phyloP scores from a whole-genome alignment of 441 rosid species.

The Populus hybrid region DNA sequence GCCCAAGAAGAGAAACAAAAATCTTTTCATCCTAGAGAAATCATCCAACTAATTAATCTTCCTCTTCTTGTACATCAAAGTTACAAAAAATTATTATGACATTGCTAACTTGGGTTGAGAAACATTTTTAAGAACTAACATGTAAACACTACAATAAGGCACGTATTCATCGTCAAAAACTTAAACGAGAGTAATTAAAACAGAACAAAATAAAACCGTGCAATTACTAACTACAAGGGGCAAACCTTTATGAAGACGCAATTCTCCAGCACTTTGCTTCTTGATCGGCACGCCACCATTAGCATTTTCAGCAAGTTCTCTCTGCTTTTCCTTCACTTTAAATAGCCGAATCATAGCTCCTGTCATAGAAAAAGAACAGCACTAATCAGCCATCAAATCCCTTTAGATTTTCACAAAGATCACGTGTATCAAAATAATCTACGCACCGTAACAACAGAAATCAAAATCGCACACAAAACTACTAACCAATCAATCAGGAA shows the following conservation, averaged over 20 bases:
- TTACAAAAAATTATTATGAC: not conserved
- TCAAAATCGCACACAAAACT: not conserved
- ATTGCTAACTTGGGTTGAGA: not conserved
- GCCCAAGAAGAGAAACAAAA: not conserved
- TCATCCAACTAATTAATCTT: not conserved
- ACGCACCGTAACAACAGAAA: not conserved
- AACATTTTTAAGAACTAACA: not conserved
- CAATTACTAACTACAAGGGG: not conserved
- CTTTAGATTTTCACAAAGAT: not conserved
- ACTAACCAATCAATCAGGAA: not conserved
- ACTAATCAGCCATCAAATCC: not conserved
- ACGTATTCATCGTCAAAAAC: not conserved
- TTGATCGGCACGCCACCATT: conserved; percentile 60
- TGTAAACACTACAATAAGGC: not conserved
- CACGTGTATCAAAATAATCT: not conserved
- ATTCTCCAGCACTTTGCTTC: conserved; percentile 89
- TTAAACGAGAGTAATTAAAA: not conserved
- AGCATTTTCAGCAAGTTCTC: conserved; percentile 74
- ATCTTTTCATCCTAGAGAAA: not conserved
- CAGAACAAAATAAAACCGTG: not conserved
- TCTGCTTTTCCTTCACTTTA: conserved; percentile 94
- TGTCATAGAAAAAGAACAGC: not conserved
- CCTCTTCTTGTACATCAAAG: not conserved
- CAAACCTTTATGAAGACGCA: conserved; percentile 91
- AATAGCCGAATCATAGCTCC: conserved; percentile 86